These are phyloP conservation scores for Aphanomyces astaci DNA, from an alignment of 352 stramenopile genomes.

Conservation along the genomic window DNA sequence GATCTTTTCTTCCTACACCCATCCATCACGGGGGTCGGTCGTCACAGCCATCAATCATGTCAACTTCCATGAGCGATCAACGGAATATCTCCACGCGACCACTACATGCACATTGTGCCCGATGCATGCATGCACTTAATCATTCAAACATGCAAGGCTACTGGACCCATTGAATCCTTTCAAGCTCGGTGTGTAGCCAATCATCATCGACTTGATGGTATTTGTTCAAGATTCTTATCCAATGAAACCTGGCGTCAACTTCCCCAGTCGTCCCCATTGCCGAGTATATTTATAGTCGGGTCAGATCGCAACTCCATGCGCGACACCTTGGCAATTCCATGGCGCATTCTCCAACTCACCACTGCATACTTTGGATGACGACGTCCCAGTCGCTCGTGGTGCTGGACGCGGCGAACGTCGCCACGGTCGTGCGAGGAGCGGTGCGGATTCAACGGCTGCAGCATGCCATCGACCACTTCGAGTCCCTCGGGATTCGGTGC, in stretches of 20 bases:
- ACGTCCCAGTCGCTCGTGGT: conserved; percentile 33
- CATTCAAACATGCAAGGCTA: too few species aligned
- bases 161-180: too few species aligned
- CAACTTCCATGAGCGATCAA: too few species aligned
- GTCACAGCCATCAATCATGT: too few species aligned
- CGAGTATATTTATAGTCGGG: background rate
- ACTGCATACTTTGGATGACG: conserved; percentile 2
- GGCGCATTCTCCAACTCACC: background rate
- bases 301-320: background rate
- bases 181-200: too few species aligned
- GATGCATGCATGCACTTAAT: too few species aligned
- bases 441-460: conserved; percentile 48
- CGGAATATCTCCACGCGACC: too few species aligned
- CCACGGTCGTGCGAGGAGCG: conserved; percentile 53
- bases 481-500: conserved; percentile 38
- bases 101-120: too few species aligned
- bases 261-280: too few species aligned
- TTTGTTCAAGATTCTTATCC: background rate
- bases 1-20: too few species aligned
- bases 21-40: too few species aligned
- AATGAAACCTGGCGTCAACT: background rate
- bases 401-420: conserved; percentile 68
- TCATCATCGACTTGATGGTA: too few species aligned
- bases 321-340: background rate
- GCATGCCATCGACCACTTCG: conserved; percentile 59